Evolutionary conservation across 2,329 filamentous ascomycete genomes (phyloP).

Genomic region (Aspergillus sp.): DNA sequence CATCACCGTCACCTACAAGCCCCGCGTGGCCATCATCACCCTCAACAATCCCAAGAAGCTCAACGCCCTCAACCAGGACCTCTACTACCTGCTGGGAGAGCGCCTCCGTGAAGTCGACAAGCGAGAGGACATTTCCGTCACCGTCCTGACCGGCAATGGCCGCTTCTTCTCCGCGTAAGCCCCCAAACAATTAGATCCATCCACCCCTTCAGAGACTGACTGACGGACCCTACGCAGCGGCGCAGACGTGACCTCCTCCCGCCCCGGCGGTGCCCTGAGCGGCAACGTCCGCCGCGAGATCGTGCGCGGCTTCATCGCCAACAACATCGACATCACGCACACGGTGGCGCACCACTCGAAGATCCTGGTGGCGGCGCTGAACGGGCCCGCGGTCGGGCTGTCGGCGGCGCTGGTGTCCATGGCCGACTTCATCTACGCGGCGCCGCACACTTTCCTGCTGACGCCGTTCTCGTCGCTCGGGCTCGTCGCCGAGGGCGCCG

Average conservation of each 20-base stretch:
- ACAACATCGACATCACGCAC: slow-evolving; percentile 86
- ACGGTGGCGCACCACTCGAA: slow-evolving; percentile 93
- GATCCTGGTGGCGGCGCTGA: slow-evolving; percentile 85
- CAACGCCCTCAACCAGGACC: slow-evolving; percentile 70
- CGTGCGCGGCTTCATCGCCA: slow-evolving; percentile 71
- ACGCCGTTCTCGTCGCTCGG: slow-evolving; percentile 90
- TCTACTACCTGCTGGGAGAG: slow-evolving; percentile 76
- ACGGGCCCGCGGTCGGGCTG: slow-evolving; percentile 87
- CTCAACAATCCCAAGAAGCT: slow-evolving; percentile 84
- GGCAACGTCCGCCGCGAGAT: slow-evolving; percentile 55
- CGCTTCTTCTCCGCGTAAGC: slow-evolving; percentile 80
- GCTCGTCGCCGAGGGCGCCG: slow-evolving; percentile 83
- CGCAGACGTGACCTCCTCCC: slow-evolving; percentile 68
- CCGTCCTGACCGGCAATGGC: slow-evolving; percentile 78
- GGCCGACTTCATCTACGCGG: slow-evolving; percentile 89
- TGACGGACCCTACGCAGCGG: slow-evolving; percentile 54
- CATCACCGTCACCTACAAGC: slow-evolving; percentile 62
- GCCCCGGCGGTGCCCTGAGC: slow-evolving; percentile 39
- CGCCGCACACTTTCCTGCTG: slow-evolving; percentile 78
- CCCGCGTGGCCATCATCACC: slow-evolving; percentile 77
- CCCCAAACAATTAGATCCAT: too few species aligned
- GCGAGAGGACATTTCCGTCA: slow-evolving; percentile 78
- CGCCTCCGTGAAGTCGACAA: slow-evolving; percentile 74
- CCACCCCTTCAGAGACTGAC: neutral
- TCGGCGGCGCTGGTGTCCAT: slow-evolving; percentile 79